A percentile compares a stretch with the other conserved stretches of the same genome.
Conservation (phyloP, 495 filamentous ascomycete genomes). For the Staphylotrichum tortipilum region DNA sequence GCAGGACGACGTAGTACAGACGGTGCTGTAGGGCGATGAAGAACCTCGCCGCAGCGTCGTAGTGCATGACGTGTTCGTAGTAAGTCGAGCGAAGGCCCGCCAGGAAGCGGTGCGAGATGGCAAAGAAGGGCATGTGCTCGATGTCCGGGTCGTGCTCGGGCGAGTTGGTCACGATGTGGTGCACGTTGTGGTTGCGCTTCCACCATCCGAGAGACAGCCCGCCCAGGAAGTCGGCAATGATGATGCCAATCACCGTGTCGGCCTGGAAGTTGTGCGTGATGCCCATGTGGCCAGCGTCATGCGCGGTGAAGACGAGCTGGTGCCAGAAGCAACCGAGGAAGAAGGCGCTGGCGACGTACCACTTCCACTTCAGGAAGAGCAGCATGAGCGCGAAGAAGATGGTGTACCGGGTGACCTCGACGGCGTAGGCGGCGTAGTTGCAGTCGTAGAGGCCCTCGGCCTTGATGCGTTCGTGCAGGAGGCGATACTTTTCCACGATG, state of each 20-base stretch:
- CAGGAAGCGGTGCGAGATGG: slow-evolving; percentile 81
- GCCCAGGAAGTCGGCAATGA: slow-evolving; percentile 84
- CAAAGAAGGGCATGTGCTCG: slow-evolving; percentile 92
- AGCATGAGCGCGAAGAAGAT: slow-evolving; percentile 58
- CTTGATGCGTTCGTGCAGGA: slow-evolving; percentile 59
- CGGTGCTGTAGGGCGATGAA: slow-evolving; percentile 70
- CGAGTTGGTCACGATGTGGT: slow-evolving; percentile 94
- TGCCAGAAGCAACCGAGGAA: slow-evolving; percentile 89
- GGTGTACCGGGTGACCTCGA: slow-evolving; percentile 68
- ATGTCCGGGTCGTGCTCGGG: slow-evolving; percentile 98
- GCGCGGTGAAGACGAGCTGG: slow-evolving; percentile 87
- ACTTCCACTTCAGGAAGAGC: slow-evolving; percentile 57
- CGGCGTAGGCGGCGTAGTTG: slow-evolving; percentile 72
- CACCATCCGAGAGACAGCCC: slow-evolving; percentile 94
- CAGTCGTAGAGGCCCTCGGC: slow-evolving; percentile 75
- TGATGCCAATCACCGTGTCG: slow-evolving; percentile 79
- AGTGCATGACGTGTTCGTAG: slow-evolving; percentile 80
- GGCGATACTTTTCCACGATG: slow-evolving; percentile 74
- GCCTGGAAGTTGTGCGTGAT: slow-evolving; percentile 82
- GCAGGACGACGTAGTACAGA: slow-evolving; percentile 78
- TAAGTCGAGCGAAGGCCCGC: slow-evolving; percentile 71
- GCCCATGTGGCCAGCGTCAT: slow-evolving; percentile 96
- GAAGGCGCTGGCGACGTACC: slow-evolving; percentile 67
- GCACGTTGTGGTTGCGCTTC: slow-evolving; percentile 96
- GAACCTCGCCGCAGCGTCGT: slow-evolving; percentile 66